phyloP scores from a whole-genome alignment of 108 stramenopile genomes.

The Skeletonema grethae region DNA sequence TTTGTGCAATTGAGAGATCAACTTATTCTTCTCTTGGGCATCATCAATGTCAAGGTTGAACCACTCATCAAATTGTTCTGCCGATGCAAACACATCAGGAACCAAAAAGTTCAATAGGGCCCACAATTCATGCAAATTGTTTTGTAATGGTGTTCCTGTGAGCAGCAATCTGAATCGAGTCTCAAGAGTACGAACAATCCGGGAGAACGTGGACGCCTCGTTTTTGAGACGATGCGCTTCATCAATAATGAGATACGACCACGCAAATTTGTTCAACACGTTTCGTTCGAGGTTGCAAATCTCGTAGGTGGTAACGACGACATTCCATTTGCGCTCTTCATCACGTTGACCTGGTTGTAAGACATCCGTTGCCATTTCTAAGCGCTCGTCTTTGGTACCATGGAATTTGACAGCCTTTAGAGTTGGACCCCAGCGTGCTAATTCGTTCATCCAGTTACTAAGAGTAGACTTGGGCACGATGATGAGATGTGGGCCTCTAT shows the following conservation, averaged over 20 bases:
- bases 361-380: neutral
- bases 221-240: constrained; percentile 99
- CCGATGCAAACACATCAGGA: constrained; percentile 86
- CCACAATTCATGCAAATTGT: constrained; percentile 96
- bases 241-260: constrained; percentile 97
- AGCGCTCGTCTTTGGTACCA: constrained; percentile 25
- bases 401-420: constrained; percentile 91
- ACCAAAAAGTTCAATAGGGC: constrained; percentile 94
- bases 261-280: constrained; percentile 83
- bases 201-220: constrained; percentile 88
- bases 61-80: constrained; percentile 95
- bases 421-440: constrained; percentile 92
- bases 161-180: constrained; percentile 92
- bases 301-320: constrained; percentile 98
- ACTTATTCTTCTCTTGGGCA: constrained; percentile 26
- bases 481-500: constrained; percentile 89
- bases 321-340: constrained; percentile 90
- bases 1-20: constrained; percentile 93
- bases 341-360: constrained; percentile 38
- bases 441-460: constrained; percentile 98
- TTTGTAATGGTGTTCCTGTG: constrained; percentile 99
- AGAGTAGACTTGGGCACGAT: constrained; percentile 98
- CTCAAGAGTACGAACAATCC: constrained; percentile 87
- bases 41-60: constrained; percentile 58
- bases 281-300: constrained; percentile 48